Conservation (phyloP, 176 grass and related monocot species). For the Zoysia japonica region DNA sequence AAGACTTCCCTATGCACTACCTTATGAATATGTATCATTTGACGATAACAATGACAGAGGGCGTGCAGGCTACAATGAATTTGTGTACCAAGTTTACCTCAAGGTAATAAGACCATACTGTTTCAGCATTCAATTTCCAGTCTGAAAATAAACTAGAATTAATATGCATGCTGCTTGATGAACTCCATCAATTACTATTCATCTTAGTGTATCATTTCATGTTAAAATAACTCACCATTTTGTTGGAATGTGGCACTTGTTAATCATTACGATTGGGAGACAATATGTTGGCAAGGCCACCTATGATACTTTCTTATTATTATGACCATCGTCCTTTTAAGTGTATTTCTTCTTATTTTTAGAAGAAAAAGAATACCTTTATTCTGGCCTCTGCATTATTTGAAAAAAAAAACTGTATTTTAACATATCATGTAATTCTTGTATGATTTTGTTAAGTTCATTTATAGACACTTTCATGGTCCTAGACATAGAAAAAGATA, state of each 20-base stretch:
- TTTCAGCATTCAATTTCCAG: neutral
- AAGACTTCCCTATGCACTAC: conserved; percentile 30
- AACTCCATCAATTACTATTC: neutral
- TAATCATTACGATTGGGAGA: neutral
- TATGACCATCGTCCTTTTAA: neutral
- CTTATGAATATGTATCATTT: conserved; percentile 31
- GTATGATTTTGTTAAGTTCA: too few species aligned
- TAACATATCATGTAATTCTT: too few species aligned
- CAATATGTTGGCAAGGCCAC: neutral
- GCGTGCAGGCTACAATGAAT: neutral
- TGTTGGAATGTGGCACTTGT: neutral
- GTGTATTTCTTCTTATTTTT: too few species aligned
- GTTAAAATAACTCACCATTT: neutral
- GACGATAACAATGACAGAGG: neutral
- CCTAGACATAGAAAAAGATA: too few species aligned
- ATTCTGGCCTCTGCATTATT: too few species aligned
- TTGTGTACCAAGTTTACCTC: too few species aligned
- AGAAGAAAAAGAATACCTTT: too few species aligned
- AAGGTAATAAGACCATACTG: neutral
- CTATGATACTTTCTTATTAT: neutral
- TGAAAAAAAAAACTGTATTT: too few species aligned
- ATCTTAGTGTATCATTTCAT: neutral
- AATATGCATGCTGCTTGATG: neutral
- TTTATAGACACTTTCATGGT: neutral
- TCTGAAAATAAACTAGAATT: too few species aligned